These are phyloP conservation scores for Gillenia trifoliata DNA, from an alignment of 306 rosid species.

Conservation along the genomic window DNA sequence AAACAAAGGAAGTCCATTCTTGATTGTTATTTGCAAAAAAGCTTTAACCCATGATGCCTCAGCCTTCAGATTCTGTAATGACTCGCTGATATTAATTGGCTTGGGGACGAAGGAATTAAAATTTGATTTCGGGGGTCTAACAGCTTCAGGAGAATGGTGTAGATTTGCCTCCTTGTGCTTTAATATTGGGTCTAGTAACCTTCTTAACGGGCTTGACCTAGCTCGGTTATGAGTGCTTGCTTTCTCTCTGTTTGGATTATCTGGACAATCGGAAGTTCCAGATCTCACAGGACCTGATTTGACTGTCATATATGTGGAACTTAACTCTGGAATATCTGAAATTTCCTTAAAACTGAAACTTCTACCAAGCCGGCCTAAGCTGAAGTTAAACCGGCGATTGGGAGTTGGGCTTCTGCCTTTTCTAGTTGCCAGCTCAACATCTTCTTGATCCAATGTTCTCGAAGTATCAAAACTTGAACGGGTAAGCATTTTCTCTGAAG, in stretches of 20 bases:
- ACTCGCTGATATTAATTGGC: slow-evolving; percentile 28
- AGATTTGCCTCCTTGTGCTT: slow-evolving; percentile 48
- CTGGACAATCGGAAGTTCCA: slow-evolving; percentile 36
- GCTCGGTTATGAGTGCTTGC: slow-evolving; percentile 56
- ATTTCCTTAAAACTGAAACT: slow-evolving; percentile 86
- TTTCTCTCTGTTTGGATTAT: slow-evolving; percentile 38
- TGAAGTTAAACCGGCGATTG: slow-evolving; percentile 54
- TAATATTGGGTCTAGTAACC: slow-evolving; percentile 71
- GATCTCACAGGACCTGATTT: slow-evolving; percentile 68
- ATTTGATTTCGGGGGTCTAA: slow-evolving; percentile 33
- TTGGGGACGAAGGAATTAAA: slow-evolving; percentile 26
- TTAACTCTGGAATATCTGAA: slow-evolving; percentile 43
- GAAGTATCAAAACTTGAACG: slow-evolving; percentile 26
- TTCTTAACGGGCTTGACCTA: slow-evolving; percentile 62
- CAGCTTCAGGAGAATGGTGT: slow-evolving; percentile 33
- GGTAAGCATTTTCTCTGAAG: slow-evolving; percentile 14
- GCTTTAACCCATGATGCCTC: slow-evolving; percentile 55
- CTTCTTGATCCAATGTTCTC: slow-evolving; percentile 35
- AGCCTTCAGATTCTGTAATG: slow-evolving; percentile 36
- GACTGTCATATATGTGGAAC: slow-evolving; percentile 41
- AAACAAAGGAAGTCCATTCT: slow-evolving; percentile 70
- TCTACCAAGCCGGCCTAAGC: slow-evolving; percentile 66
- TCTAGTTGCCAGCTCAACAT: slow-evolving; percentile 32
- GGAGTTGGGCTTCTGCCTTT: slow-evolving; percentile 55
- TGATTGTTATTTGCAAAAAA: slow-evolving; percentile 60